A percentile compares a stretch with the other conserved stretches of the same genome.
Conservation (phyloP, 2,329 filamentous ascomycete genomes). For the Parascedosporium putredinis region DNA sequence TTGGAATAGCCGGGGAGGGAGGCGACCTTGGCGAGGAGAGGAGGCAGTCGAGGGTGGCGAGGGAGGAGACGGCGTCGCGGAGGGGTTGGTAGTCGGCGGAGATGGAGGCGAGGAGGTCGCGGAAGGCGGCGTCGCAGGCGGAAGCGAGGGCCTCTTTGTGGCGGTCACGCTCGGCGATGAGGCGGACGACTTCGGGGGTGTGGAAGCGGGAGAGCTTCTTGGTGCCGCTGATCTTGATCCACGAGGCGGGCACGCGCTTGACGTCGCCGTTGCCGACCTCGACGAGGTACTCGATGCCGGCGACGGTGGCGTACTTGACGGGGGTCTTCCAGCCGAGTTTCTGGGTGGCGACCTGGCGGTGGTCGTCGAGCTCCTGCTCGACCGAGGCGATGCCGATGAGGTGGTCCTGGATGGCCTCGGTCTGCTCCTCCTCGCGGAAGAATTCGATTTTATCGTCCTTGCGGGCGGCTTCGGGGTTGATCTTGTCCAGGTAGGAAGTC, state of each 20-base stretch:
- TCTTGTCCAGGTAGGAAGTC: slow-evolving; percentile 66
- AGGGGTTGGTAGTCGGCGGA: slow-evolving; percentile 79
- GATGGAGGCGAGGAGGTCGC: slow-evolving; percentile 59
- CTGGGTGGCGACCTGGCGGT: slow-evolving; percentile 59
- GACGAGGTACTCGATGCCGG: slow-evolving; percentile 89
- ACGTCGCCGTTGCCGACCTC: slow-evolving; percentile 77
- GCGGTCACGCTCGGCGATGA: slow-evolving; percentile 82
- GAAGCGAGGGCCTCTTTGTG: slow-evolving; percentile 88
- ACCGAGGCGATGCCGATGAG: slow-evolving; percentile 87
- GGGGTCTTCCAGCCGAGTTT: slow-evolving; percentile 60
- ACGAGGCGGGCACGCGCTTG: slow-evolving; percentile 83
- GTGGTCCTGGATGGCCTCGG: slow-evolving; percentile 77
- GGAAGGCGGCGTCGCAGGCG: slow-evolving; percentile 79
- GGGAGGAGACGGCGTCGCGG: slow-evolving; percentile 75
- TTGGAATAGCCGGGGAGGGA: slow-evolving; percentile 79
- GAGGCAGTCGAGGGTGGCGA: slow-evolving; percentile 83
- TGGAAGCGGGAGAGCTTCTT: slow-evolving; percentile 91
- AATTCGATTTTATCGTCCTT: slow-evolving; percentile 90
- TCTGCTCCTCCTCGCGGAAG: slow-evolving; percentile 80
- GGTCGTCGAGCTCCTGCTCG: slow-evolving; percentile 75
- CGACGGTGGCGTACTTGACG: slow-evolving; percentile 70
- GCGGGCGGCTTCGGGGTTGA: slow-evolving; percentile 74
- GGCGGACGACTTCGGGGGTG: slow-evolving; percentile 75
- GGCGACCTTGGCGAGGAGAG: slow-evolving; percentile 79
- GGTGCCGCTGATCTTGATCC: slow-evolving; percentile 89